phyloP scores from a whole-genome alignment of 2,329 filamentous ascomycete species.

The Apiospora rasikravindrae region DNA sequence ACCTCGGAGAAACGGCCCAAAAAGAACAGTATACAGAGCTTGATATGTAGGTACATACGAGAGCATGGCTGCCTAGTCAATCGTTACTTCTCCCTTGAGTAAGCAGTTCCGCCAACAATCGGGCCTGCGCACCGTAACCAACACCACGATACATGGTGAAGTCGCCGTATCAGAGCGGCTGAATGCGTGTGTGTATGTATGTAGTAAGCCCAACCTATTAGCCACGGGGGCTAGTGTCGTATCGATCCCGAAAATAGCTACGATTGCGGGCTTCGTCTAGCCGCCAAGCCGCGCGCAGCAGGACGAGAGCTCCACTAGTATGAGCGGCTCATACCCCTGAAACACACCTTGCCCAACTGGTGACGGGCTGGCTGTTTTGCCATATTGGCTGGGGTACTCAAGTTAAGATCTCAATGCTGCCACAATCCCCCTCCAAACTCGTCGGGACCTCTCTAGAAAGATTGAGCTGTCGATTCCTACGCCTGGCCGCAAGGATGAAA shows the following conservation, averaged over 20 bases:
- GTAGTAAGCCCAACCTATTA: neutral
- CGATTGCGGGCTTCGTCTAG: neutral
- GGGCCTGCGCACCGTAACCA: neutral
- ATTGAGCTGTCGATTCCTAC: too few species aligned
- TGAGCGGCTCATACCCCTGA: neutral
- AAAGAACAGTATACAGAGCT: neutral
- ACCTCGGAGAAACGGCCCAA: neutral
- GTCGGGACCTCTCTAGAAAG: neutral
- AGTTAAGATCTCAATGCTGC: neutral
- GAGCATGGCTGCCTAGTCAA: neutral
- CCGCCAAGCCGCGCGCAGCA: neutral
- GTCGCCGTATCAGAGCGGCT: neutral
- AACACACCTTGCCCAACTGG: neutral
- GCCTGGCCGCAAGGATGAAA: neutral
- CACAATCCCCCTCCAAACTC: neutral
- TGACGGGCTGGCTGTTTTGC: neutral
- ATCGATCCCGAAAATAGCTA: neutral
- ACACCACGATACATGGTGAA: neutral
- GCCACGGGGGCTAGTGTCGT: neutral
- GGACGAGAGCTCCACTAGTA: neutral
- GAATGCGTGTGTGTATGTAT: neutral
- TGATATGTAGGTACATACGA: neutral
- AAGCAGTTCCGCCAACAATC: too few species aligned
- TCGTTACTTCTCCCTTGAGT: too few species aligned
- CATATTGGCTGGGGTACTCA: neutral